Evolutionary conservation across 2,329 filamentous ascomycete species (phyloP), one percentile per base, ranked within the genome.

Genomic region (Aspergillus transmontanensis): DNA sequence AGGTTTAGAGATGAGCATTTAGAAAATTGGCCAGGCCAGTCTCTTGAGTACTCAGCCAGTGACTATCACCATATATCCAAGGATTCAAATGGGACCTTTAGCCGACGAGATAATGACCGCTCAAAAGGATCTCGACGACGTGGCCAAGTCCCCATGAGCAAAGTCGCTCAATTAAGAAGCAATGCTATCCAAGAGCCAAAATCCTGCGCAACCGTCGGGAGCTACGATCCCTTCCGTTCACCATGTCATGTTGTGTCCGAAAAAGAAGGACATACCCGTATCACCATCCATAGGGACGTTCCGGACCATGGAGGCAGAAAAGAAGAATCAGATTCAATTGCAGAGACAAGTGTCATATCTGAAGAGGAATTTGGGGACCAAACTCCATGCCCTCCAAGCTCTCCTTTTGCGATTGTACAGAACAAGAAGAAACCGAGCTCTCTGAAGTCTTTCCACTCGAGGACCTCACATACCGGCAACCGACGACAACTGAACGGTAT

Each of bases 141-240:
- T 12, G 58, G 67, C 0, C 69, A 72, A 39, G 30, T 60, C 1
- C 62, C 58, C 46, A 64, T 61, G 16, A 69, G 86, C 59, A 76
- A 86, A 60, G 85, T 85, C 41, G 82, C 86, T 61, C 82, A 84
- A 60, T 78, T 84, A 54, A 79, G 78, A 1, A 80, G 81, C 56
- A 83, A 79, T 64, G 83, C 85, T 58, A 80, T 81, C 45, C 83
- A 84, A 61, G 78, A 82, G 39, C 80, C 83, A 1, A 75, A 69
- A 39, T 80, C 79, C 3, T 76, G 75, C 26, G 72, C 72, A 4
- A 73, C 83, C 72, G 69, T 86, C 73, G 80, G 86, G 66, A 95
- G 90, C 76, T 96, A 96, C 70, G 94, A 97, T 75, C 93, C 93
- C 0, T 96, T 91, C 75, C 87, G 91, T 71, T 87, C 90, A 5